Evolutionary conservation across 352 stramenopile genomes (phyloP).

Genomic region (Phytopythium boreale): DNA sequence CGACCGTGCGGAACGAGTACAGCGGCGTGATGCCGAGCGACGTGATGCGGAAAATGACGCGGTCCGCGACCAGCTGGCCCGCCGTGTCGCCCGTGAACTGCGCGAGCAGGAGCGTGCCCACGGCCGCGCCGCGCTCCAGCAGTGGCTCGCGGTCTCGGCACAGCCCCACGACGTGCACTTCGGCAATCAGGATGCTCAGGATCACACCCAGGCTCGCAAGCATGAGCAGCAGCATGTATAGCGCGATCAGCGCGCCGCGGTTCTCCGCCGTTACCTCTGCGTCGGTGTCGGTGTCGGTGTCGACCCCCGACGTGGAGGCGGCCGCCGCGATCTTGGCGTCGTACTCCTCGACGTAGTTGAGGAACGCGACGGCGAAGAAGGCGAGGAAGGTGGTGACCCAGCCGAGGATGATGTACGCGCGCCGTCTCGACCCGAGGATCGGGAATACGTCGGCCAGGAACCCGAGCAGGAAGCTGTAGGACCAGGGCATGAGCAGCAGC

Average conservation of each 20-base stretch:
- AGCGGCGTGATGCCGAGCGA: conserved; percentile 36
- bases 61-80: conserved; percentile 43
- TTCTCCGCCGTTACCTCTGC: conserved; percentile 13
- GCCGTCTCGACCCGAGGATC: conserved; percentile 41
- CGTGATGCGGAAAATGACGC: conserved; percentile 51
- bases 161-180: conserved; percentile 59
- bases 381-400: conserved; percentile 39
- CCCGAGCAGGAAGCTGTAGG: conserved; percentile 41
- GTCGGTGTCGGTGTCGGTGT: background rate
- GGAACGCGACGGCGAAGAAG: conserved; percentile 48
- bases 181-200: conserved; percentile 39
- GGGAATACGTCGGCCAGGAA: conserved; percentile 54
- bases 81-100: conserved; percentile 48
- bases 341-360: conserved; percentile 56
- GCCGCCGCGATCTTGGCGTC: conserved; percentile 17
- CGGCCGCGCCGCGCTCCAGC: conserved; percentile 22
- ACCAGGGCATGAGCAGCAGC: conserved; percentile 45
- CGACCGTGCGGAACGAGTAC: conserved; percentile 38
- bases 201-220: conserved; percentile 50
- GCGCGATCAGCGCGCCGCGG: conserved; percentile 30
- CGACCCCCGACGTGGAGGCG: background rate
- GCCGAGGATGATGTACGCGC: conserved; percentile 51
- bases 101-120: conserved; percentile 47
- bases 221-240: conserved; percentile 40
- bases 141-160: conserved; percentile 41